Base-by-base conservation (phyloP, 1,284 basidiomycete genomes). In the Heterobasidion parviporum region DNA sequence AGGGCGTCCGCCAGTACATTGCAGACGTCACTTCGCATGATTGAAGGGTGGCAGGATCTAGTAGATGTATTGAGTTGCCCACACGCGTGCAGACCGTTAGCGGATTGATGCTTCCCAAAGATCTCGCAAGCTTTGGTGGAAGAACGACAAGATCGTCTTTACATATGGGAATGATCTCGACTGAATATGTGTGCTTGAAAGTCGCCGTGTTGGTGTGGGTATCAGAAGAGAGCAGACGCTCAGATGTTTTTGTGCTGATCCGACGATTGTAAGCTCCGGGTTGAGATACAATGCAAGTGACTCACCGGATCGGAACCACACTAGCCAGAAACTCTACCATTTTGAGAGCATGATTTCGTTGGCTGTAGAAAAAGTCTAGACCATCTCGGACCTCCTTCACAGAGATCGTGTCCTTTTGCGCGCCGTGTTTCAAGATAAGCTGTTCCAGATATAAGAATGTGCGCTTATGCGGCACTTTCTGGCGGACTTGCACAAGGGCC, bases 401-500 rank as follows among this genome's bases (percentile, higher is more conserved):
- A 1, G 85, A 89, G 44, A 96, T 89, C 2, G 95, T 98, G 63
- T 98, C 95, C 72, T 95, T 95, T 76, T 99, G 96, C 1, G 94
- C 94, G 61, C 89, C 89, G 69, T 98, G 93, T 72, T 97, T 98
- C 67, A 99, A 77, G 68, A 99, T 98, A 61, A 98, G 82, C 70
- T 99, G 97, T 74, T 99, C 96, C 59, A 99, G 84, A 77, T 90
- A 99, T 66, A 99, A 74, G 78, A 99, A 99, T 3, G 97, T 99
- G 57, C 97, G 86, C 73, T 99, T 99, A 72, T 99, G 96, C 10
- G 92, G 80, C 52, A 97, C 94, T 74, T 99, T 99, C 69, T 99
- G 96, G 52, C 97, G 86, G 36, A 98, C 94, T 77, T 99, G 97
- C 2, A 99, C 94, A 54, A 94, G 80, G 0, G 96, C 94, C 66